These are phyloP conservation scores for Nitzschia putrida DNA, from an alignment of 108 stramenopile genomes.

Conservation along the genomic window DNA sequence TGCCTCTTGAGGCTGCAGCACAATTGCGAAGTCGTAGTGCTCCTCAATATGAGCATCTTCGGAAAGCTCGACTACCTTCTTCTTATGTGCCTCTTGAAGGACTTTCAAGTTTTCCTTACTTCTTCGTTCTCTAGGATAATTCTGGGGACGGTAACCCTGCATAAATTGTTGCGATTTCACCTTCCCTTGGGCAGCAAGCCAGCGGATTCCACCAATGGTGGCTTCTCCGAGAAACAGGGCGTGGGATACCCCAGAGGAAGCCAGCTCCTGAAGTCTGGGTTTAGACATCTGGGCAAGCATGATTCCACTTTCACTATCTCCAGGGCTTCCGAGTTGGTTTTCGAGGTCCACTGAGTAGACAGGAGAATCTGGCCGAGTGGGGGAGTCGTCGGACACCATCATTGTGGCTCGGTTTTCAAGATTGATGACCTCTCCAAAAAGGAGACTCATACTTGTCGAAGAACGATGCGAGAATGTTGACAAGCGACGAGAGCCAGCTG, in stretches of 20 bases:
- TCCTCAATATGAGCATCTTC: conserved; percentile 43
- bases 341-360: conserved; percentile 7
- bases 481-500: conserved; percentile 1
- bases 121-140: conserved; percentile 36
- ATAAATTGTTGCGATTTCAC: conserved; percentile 9
- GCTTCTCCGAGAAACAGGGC: conserved; percentile 8
- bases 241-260: neutral
- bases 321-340: neutral
- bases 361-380: neutral
- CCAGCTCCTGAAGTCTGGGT: neutral
- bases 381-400: neutral
- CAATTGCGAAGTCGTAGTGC: conserved; percentile 80
- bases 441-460: conserved; percentile 21
- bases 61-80: conserved; percentile 34
- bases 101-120: conserved; percentile 39
- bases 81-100: conserved; percentile 43
- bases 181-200: neutral
- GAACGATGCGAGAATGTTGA: conserved; percentile 14
- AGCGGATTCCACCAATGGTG: neutral
- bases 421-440: conserved; percentile 39
- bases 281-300: conserved; percentile 3
- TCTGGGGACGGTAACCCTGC: conserved; percentile 40
- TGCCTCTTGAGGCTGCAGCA: conserved; percentile 71
- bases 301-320: conserved; percentile 36
- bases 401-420: conserved; percentile 2